These are phyloP conservation scores for Theobroma cacao DNA, from an alignment of 345 rosid species.

Conservation along the genomic window DNA sequence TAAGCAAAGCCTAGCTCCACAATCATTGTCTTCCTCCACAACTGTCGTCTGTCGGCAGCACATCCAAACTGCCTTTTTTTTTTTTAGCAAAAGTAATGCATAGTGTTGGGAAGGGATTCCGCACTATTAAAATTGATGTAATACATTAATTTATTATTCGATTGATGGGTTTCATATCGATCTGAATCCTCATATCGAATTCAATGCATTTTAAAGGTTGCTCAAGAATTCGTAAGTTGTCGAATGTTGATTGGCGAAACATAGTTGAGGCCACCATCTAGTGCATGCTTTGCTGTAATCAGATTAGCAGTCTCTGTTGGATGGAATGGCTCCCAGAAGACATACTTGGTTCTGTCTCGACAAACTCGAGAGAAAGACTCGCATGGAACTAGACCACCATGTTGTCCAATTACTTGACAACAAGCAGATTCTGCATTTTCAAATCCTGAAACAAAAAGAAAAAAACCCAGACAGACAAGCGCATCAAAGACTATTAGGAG, in stretches of 20 bases:
- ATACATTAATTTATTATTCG: neutral
- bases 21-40: too few species aligned
- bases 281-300: constrained; percentile 33
- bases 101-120: too few species aligned
- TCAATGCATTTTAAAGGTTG: neutral
- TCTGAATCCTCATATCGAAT: neutral
- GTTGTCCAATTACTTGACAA: constrained; percentile 27
- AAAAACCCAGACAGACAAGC: neutral
- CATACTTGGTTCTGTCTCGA: constrained; percentile 38
- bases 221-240: constrained; percentile 16
- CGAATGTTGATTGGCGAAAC: constrained; percentile 46
- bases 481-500: neutral
- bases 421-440: constrained; percentile 31
- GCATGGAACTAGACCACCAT: constrained; percentile 23
- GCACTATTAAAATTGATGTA: too few species aligned
- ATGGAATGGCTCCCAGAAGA: constrained; percentile 64
- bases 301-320: constrained; percentile 54
- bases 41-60: too few species aligned
- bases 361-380: constrained; percentile 29
- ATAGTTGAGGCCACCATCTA: constrained; percentile 34
- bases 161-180: neutral
- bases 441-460: constrained; percentile 25
- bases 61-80: too few species aligned
- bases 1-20: too few species aligned
- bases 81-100: too few species aligned